Base-by-base conservation (phyloP, 2,329 filamentous ascomycete genomes). In the Aspergillus ruber region DNA sequence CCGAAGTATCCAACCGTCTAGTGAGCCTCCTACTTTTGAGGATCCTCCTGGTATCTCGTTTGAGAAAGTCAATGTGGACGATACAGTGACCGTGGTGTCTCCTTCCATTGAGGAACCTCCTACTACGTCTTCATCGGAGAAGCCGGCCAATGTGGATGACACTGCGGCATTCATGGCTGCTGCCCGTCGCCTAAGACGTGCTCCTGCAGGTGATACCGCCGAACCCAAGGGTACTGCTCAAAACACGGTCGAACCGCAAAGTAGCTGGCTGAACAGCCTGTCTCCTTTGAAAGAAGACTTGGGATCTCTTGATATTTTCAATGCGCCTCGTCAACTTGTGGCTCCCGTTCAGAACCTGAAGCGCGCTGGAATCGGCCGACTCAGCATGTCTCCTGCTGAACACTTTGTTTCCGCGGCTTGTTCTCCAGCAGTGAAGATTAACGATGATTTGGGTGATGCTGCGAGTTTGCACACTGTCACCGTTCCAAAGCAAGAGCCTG, bases 161-260 rank as follows among this genome's bases (percentile, higher is more conserved):
- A 56, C 58, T 6, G 53, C 53, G 43, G 58, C 48, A 44, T 64
- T 64, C 33, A 58, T 64, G 57, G 58, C 54, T 18, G 60, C 57
- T 43, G 53, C 58, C 47, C 56, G 57, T 27, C 7, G 10, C 3
- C 17, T 39, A 18, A 39, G 36, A 20, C 36, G 36, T 39, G 21
- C 36, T 9, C 36, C 17, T 10, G 36, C 9, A 6, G 9, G 9
- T 36, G 33, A 36, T 9, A 17, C 6, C 6, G 8, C 3, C 13
- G 33, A 15, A 17, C 8, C 6, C 33, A 36, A 1, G n/a, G 17
- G n/a, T 10, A 17, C 33, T 15, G 17, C 33, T 10, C n/a, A 17
- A 36, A n/a, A 36, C 2, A 6, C n/a, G 25, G 25, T 29, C 12
- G 12, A 12, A 29, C 12, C 25, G 25, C 25, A 29, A 4, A 12